phyloP scores from a whole-genome alignment of 192 early-diverging fungal genomes.

The Coemansia sp. region DNA sequence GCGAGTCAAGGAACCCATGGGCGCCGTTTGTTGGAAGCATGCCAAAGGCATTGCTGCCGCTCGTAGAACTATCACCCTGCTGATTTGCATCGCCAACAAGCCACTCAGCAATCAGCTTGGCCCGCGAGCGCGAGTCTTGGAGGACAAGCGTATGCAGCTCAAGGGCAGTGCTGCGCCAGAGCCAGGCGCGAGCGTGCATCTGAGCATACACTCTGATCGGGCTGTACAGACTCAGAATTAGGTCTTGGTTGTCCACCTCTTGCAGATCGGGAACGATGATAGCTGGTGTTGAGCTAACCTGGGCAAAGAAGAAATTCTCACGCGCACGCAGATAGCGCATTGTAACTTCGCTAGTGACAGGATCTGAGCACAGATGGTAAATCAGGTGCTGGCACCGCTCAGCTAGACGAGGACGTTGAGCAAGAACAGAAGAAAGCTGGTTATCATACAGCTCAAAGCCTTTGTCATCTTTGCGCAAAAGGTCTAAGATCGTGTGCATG shows the following conservation, averaged over 20 bases:
- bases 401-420: constrained; percentile 71
- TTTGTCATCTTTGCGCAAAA: constrained; percentile 54
- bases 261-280: constrained; percentile 25
- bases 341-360: constrained; percentile 63
- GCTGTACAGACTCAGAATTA: constrained; percentile 12
- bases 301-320: constrained; percentile 74
- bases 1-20: constrained; percentile 37
- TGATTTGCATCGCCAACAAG: constrained; percentile 39
- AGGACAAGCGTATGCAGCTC: constrained; percentile 75
- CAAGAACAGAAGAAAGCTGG: constrained; percentile 50
- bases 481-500: constrained; percentile 63
- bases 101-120: constrained; percentile 47
- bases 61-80: constrained; percentile 5
- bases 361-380: constrained; percentile 73
- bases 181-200: constrained; percentile 86
- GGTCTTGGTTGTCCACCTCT: constrained; percentile 8
- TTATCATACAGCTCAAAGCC: constrained; percentile 22
- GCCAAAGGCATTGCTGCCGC: constrained; percentile 21
- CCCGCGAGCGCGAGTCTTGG: constrained; percentile 43
- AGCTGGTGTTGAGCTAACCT: constrained; percentile 48
- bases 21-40: constrained; percentile 14
- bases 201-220: constrained; percentile 45
- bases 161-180: constrained; percentile 80
- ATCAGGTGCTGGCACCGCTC: constrained; percentile 89
- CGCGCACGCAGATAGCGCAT: constrained; percentile 76